Percentiles rank a stretch among this genome's conserved stretches.
These are phyloP conservation scores for Pseudonitzschia delicatissima DNA, from an alignment of 108 stramenopile genomes.

Conservation along the genomic window DNA sequence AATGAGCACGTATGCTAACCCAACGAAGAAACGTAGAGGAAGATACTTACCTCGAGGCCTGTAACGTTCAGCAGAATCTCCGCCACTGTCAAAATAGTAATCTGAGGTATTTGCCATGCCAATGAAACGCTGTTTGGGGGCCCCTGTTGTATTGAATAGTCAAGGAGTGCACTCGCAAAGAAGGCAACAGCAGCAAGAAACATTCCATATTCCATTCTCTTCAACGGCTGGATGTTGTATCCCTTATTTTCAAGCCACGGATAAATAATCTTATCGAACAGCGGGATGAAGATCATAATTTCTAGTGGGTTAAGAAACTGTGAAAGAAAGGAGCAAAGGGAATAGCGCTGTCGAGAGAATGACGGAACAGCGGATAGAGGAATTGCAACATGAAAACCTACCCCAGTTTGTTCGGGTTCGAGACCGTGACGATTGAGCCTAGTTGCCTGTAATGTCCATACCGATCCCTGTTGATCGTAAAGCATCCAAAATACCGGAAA, in stretches of 20 bases:
- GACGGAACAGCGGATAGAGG: neutral
- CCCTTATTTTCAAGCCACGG: slow-evolving; percentile 36
- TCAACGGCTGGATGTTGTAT: slow-evolving; percentile 36
- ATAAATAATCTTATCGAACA: slow-evolving; percentile 58
- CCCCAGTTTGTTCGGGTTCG: slow-evolving; percentile 50
- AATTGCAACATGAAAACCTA: neutral
- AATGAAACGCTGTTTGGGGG: slow-evolving; percentile 29
- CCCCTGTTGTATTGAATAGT: slow-evolving; percentile 31
- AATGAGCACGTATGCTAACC: no score
- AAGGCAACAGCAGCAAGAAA: slow-evolving; percentile 48
- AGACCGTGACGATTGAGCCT: slow-evolving; percentile 42
- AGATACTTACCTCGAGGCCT: slow-evolving; percentile 34
- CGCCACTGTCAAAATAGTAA: slow-evolving; percentile 51
- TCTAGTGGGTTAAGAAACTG: slow-evolving; percentile 53
- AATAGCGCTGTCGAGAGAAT: neutral
- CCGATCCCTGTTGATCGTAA: slow-evolving; percentile 69
- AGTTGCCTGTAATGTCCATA: slow-evolving; percentile 68
- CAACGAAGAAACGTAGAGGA: no score
- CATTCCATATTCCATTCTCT: slow-evolving; percentile 69
- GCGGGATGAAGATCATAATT: slow-evolving; percentile 63
- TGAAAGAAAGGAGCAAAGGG: slow-evolving; percentile 10
- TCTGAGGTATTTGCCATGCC: slow-evolving; percentile 71
- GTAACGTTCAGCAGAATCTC: slow-evolving; percentile 65
- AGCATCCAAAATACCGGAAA: slow-evolving; percentile 69
- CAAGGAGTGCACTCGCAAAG: slow-evolving; percentile 43